phyloP scores from a whole-genome alignment of 768 basidiomycete species.

The Suillus spraguei region DNA sequence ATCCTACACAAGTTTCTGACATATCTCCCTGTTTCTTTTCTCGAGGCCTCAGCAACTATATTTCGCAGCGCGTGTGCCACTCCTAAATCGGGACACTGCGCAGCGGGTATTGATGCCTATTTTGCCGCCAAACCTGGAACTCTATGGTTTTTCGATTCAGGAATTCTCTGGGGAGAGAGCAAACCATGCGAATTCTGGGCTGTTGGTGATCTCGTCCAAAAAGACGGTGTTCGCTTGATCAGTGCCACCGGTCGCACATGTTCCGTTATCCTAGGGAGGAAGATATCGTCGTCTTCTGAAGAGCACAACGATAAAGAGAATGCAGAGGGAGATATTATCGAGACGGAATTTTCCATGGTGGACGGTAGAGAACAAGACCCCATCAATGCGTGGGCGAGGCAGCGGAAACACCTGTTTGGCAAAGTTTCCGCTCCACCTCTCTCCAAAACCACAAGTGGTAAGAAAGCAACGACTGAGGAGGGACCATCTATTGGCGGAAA shows the following conservation, averaged over 20 bases:
- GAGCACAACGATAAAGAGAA: slow-evolving; percentile 32
- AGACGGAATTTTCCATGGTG: slow-evolving; percentile 72
- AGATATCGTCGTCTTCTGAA: slow-evolving; percentile 12
- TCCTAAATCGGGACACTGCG: slow-evolving; percentile 39
- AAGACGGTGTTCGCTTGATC: slow-evolving; percentile 54
- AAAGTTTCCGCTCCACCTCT: slow-evolving; percentile 9
- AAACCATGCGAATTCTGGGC: slow-evolving; percentile 82
- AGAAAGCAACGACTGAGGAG: slow-evolving; percentile 10
- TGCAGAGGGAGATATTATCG: slow-evolving; percentile 49
- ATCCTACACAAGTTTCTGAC: slow-evolving; percentile 54
- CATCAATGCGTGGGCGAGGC: slow-evolving; percentile 66
- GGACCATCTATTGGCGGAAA: slow-evolving; percentile 7
- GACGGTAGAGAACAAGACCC: slow-evolving; percentile 70
- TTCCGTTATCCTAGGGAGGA: slow-evolving; percentile 55
- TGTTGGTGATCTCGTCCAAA: slow-evolving; percentile 54
- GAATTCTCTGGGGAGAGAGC: slow-evolving; percentile 74
- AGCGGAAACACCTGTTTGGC: slow-evolving; percentile 60
- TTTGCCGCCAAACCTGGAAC: slow-evolving; percentile 71
- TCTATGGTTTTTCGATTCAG: slow-evolving; percentile 70
- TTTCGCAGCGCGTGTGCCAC: slow-evolving; percentile 57
- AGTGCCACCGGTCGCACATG: slow-evolving; percentile 71
- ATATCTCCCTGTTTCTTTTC: slow-evolving; percentile 43
- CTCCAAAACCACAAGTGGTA: slow-evolving; percentile 8
- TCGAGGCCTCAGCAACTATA: slow-evolving; percentile 50
- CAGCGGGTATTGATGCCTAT: slow-evolving; percentile 70